Percentiles rank a stretch among this genome's conserved stretches.
phyloP scores from a whole-genome alignment of 1,139 yeast species.

The Petasospora fabianii region DNA sequence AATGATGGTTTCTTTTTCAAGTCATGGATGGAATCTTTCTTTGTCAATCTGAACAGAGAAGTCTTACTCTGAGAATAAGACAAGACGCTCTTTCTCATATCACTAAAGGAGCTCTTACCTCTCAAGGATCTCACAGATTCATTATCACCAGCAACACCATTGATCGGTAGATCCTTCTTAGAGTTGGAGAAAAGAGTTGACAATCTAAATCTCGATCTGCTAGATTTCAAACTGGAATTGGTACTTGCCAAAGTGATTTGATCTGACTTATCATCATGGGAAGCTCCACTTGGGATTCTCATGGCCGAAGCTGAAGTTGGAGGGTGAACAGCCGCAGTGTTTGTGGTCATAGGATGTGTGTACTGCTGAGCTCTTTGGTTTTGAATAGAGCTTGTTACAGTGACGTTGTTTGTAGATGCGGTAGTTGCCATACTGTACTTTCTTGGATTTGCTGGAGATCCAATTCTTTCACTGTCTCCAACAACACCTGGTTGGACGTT shows the following conservation, averaged over 20 bases:
- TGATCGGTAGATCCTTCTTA: conserved; percentile 13
- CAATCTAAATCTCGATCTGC: conserved; percentile 26
- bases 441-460: conserved; percentile 7
- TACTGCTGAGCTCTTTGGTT: conserved; percentile 14
- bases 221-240: conserved; percentile 20
- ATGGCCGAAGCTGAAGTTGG: conserved; percentile 10
- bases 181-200: conserved; percentile 23
- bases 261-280: conserved; percentile 15
- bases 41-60: conserved; percentile 22
- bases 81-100: conserved; percentile 26
- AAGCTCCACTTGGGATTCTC: conserved; percentile 2
- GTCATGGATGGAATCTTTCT: conserved; percentile 24
- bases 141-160: conserved; percentile 12
- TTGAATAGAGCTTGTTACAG: conserved; percentile 13
- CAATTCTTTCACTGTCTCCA: conserved; percentile 14
- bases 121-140: conserved; percentile 26
- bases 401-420: conserved; percentile 5
- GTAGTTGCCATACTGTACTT: conserved; percentile 9
- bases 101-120: conserved; percentile 23
- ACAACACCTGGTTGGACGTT: conserved; percentile 24
- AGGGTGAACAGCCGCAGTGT: neutral
- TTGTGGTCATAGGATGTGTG: conserved; percentile 6
- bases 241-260: conserved; percentile 19
- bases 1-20: conserved; percentile 17
- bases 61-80: conserved; percentile 21